Evolutionary conservation across 768 basidiomycete species (phyloP).

Genomic region (Tulasnella sp.): DNA sequence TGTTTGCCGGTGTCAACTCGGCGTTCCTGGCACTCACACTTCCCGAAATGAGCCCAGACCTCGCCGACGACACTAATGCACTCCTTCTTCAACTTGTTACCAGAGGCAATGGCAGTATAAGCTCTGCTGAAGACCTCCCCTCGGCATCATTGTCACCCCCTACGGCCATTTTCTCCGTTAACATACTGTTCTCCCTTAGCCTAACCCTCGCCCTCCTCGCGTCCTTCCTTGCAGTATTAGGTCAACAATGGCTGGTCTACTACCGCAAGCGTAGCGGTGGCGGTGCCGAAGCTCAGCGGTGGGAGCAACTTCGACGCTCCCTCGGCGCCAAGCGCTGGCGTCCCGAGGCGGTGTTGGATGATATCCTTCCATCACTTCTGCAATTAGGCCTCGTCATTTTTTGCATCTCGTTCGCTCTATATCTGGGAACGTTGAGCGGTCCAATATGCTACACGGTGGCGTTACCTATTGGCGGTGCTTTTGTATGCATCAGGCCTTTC

Average conservation of each 20-base stretch:
- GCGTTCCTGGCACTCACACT: neutral
- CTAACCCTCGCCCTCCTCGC: neutral
- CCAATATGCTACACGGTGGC: constrained; percentile 4
- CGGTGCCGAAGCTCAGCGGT: neutral
- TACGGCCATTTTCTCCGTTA: neutral
- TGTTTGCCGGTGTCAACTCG: neutral
- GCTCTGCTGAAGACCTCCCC: neutral
- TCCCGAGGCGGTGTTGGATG: neutral
- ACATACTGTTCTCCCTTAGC: neutral
- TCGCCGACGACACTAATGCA: neutral
- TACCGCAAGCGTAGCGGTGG: neutral
- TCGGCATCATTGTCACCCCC: neutral
- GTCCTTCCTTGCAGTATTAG: neutral
- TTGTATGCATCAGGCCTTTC: neutral
- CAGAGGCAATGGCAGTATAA: neutral
- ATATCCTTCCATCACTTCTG: neutral
- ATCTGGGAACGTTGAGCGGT: neutral
- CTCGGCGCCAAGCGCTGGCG: neutral
- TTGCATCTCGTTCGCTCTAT: constrained; percentile 4
- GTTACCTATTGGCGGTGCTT: neutral
- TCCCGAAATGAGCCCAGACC: neutral
- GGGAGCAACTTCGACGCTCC: neutral
- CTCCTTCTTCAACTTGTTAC: neutral
- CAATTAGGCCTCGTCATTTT: neutral
- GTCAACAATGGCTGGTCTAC: neutral